Percentiles rank a stretch among this genome's conserved stretches.
Conservation (phyloP, 2,329 filamentous ascomycete genomes). For the Hypoxylon sp. region DNA sequence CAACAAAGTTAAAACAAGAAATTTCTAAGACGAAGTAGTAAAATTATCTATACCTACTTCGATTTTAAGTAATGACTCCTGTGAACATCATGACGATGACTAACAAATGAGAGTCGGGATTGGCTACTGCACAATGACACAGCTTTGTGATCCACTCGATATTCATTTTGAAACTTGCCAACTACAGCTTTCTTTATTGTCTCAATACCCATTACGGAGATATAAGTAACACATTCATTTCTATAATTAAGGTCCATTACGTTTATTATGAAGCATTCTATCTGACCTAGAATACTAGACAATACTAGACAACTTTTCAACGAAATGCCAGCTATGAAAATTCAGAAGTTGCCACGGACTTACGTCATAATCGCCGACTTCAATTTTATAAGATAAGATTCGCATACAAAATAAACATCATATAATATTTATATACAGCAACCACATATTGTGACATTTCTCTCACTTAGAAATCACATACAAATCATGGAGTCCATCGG, state of each 20-base stretch:
- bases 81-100: not conserved
- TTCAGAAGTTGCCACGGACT: slow-evolving; percentile 21
- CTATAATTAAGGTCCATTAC: not conserved
- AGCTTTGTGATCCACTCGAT: not conserved
- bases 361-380: slow-evolving; percentile 29
- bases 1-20: not conserved
- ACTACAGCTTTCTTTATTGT: not conserved
- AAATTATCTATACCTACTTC: not conserved
- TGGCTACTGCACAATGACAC: not conserved
- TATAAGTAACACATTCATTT: not conserved
- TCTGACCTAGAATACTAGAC: not conserved
- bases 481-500: slow-evolving; percentile 29
- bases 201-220: not conserved
- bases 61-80: not conserved
- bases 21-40: not conserved
- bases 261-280: not conserved
- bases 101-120: slow-evolving; percentile 2
- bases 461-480: not conserved
- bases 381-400: not conserved
- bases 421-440: slow-evolving; percentile 2
- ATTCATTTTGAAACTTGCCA: not conserved
- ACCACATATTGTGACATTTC: not conserved
- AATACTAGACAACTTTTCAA: no score
- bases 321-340: not conserved
- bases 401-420: slow-evolving; percentile 10